Conservation (phyloP, 176 grass and related monocot genomes). For the Eleusine indica region DNA sequence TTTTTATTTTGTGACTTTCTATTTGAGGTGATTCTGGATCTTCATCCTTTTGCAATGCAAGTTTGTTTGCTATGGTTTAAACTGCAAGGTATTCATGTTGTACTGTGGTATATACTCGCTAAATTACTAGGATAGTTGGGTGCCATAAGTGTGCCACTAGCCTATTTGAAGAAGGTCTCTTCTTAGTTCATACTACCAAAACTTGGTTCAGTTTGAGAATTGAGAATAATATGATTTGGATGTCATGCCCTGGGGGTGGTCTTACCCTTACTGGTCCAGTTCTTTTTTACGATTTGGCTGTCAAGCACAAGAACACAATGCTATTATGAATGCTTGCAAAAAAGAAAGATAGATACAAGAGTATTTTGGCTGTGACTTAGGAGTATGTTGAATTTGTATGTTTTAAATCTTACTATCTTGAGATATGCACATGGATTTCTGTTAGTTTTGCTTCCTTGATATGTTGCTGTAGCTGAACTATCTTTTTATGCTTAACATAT, state of each 20-base stretch:
- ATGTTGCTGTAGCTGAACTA: not conserved
- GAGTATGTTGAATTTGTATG: not conserved
- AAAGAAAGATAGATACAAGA: not conserved
- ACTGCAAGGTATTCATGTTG: not conserved
- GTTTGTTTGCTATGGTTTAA: slow-evolving; percentile 2
- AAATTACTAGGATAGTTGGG: not conserved
- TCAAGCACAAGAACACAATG: too few species aligned
- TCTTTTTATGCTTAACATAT: slow-evolving; percentile 2
- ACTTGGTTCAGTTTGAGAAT: not conserved
- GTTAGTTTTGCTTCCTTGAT: not conserved
- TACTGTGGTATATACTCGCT: not conserved
- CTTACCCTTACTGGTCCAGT: too few species aligned
- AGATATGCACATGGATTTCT: not conserved
- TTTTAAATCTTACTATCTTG: not conserved
- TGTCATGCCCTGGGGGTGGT: not conserved
- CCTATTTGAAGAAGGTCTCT: not conserved
- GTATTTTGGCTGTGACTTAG: not conserved
- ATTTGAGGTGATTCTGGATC: not conserved
- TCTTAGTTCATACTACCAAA: not conserved
- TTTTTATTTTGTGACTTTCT: not conserved
- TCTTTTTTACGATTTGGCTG: too few species aligned
- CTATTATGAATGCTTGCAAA: not conserved
- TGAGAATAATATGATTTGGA: not conserved
- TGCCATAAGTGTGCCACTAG: not conserved
- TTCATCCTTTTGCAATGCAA: not conserved